Conservation (phyloP, 2,329 filamentous ascomycete genomes). For the Fusarium sp. region DNA sequence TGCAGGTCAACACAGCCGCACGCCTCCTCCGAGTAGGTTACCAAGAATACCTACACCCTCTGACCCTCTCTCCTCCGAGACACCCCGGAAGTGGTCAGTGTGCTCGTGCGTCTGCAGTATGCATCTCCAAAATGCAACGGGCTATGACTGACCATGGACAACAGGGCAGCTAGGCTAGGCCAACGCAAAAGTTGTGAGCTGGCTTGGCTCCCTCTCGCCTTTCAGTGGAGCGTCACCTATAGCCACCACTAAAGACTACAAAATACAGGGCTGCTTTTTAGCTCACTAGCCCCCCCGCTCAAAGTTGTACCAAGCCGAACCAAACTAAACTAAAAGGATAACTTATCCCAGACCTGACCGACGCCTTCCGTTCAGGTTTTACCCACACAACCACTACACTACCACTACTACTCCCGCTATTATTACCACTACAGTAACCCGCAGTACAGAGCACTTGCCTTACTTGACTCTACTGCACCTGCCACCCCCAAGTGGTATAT, state of each 20-base stretch:
- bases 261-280: constrained; percentile 38
- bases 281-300: constrained; percentile 9
- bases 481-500: constrained; percentile 36
- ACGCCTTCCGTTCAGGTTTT: constrained; percentile 12
- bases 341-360: neutral
- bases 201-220: constrained; percentile 43
- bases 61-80: constrained; percentile 25
- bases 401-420: neutral
- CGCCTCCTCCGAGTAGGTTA: constrained; percentile 35
- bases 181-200: constrained; percentile 13
- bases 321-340: constrained; percentile 13
- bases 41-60: constrained; percentile 22
- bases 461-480: neutral
- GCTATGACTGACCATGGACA: constrained; percentile 1
- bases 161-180: neutral
- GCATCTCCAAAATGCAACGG: constrained; percentile 1
- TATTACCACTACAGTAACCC: neutral
- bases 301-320: neutral
- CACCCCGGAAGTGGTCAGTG: constrained; percentile 37
- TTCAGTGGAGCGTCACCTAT: constrained; percentile 34
- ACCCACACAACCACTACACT: constrained; percentile 16
- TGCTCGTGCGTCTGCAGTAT: constrained; percentile 34
- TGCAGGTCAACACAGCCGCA: constrained; percentile 41
- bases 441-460: constrained; percentile 1
- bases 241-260: constrained; percentile 31